Conservation (phyloP, 1,284 basidiomycete species). For the Tilletia indica region DNA sequence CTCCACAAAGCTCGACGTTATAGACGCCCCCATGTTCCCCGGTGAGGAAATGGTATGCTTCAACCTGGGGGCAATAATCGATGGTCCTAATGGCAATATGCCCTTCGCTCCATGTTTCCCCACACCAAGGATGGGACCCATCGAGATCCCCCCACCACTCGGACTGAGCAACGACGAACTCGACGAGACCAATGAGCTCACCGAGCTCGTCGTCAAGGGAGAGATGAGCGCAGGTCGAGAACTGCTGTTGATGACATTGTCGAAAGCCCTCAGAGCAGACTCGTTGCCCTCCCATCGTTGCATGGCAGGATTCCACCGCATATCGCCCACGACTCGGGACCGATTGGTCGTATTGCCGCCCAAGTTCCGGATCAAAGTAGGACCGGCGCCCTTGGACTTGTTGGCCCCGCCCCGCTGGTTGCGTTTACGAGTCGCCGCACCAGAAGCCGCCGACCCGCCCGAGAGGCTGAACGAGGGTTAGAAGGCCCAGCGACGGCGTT, state of each 20-base stretch:
- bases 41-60: not conserved
- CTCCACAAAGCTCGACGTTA: not conserved
- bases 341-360: slow-evolving; percentile 28
- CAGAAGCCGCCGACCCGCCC: not conserved
- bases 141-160: too few species aligned
- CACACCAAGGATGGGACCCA: not conserved
- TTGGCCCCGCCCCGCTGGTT: not conserved
- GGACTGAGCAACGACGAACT: not conserved
- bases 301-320: slow-evolving; percentile 89
- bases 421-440: not conserved
- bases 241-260: slow-evolving; percentile 74
- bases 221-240: slow-evolving; percentile 86
- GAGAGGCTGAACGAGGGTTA: not conserved
- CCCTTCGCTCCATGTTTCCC: too few species aligned
- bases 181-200: slow-evolving; percentile 28
- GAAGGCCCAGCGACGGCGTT: not conserved
- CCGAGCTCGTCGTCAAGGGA: slow-evolving; percentile 37
- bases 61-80: not conserved
- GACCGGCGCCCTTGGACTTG: slow-evolving; percentile 26
- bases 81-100: too few species aligned
- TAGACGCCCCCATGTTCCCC: not conserved
- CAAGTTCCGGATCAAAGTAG: slow-evolving; percentile 35
- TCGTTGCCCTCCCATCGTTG: slow-evolving; percentile 97
- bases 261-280: slow-evolving; percentile 81
- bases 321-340: slow-evolving; percentile 63